phyloP scores from a whole-genome alignment of 176 grass and related monocot genomes.

The Oryza brachyantha region DNA sequence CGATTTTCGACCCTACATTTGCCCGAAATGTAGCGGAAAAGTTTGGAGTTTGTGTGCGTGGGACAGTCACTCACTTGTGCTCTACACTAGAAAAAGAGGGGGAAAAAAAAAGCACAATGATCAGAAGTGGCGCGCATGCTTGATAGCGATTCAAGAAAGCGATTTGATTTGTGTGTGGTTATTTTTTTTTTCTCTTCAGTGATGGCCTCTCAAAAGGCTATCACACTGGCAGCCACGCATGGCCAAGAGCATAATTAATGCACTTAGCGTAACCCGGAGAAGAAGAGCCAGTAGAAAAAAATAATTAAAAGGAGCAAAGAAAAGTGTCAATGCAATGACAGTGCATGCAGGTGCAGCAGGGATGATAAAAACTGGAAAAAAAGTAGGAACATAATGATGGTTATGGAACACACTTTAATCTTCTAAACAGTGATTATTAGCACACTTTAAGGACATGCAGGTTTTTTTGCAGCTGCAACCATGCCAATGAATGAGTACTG shows the following conservation, averaged over 20 bases:
- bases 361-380: not conserved
- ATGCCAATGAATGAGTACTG: not conserved
- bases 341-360: not conserved
- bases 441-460: slow-evolving; percentile 25
- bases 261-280: slow-evolving; percentile 35
- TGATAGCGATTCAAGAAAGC: slow-evolving; percentile 25
- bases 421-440: slow-evolving; percentile 30
- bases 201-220: slow-evolving; percentile 26
- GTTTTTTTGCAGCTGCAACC: slow-evolving; percentile 22
- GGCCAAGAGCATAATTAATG: slow-evolving; percentile 36
- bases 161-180: not conserved
- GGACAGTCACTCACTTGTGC: not conserved
- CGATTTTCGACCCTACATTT: not conserved
- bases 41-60: not conserved
- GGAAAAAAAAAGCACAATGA: slow-evolving; percentile 8
- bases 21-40: not conserved
- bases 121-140: slow-evolving; percentile 5
- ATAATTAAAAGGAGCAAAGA: not conserved
- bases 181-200: not conserved
- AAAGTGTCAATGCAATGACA: not conserved
- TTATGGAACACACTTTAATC: slow-evolving; percentile 49
- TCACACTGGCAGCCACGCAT: slow-evolving; percentile 16
- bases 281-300: not conserved
- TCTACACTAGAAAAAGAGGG: not conserved
- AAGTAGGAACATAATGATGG: slow-evolving; percentile 38